Conservation (phyloP, 148 eudicot species). For the Vaccinium darrowii region DNA sequence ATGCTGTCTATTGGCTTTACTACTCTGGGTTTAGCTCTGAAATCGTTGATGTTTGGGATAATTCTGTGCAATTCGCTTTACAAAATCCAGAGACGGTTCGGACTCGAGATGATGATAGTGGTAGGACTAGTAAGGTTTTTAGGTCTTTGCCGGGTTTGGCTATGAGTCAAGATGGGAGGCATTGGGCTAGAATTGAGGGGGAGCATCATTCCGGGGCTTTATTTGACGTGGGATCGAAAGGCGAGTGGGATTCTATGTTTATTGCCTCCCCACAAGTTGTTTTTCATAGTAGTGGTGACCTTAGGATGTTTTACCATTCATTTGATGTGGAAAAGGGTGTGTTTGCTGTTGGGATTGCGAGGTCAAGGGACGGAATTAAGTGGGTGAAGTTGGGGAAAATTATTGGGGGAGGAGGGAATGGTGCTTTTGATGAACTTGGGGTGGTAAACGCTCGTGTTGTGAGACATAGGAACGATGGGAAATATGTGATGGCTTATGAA, state of each 20-base stretch:
- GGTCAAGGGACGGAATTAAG: constrained; percentile 78
- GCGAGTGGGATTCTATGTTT: constrained; percentile 78
- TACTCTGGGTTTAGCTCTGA: constrained; percentile 71
- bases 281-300: constrained; percentile 49
- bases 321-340: constrained; percentile 44
- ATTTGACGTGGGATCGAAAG: constrained; percentile 65
- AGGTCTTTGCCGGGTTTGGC: constrained; percentile 88
- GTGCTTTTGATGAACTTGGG: constrained; percentile 63
- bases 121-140: constrained; percentile 21
- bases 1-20: constrained; percentile 86
- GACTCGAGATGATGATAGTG: constrained; percentile 4
- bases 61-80: constrained; percentile 21
- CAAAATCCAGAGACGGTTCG: constrained; percentile 29
- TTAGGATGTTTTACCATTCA: constrained; percentile 84
- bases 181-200: constrained; percentile 93
- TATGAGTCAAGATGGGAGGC: constrained; percentile 87
- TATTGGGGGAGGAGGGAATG: constrained; percentile 33
- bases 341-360: constrained; percentile 59
- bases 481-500: constrained; percentile 79
- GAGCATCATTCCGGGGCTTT: constrained; percentile 88
- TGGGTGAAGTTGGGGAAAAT: constrained; percentile 77
- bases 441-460: constrained; percentile 50
- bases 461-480: constrained; percentile 48
- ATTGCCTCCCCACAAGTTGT: constrained; percentile 83
- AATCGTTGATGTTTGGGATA: constrained; percentile 36